Base-by-base conservation (phyloP, 768 basidiomycete species). In the Pleurotus citrinopileatus region DNA sequence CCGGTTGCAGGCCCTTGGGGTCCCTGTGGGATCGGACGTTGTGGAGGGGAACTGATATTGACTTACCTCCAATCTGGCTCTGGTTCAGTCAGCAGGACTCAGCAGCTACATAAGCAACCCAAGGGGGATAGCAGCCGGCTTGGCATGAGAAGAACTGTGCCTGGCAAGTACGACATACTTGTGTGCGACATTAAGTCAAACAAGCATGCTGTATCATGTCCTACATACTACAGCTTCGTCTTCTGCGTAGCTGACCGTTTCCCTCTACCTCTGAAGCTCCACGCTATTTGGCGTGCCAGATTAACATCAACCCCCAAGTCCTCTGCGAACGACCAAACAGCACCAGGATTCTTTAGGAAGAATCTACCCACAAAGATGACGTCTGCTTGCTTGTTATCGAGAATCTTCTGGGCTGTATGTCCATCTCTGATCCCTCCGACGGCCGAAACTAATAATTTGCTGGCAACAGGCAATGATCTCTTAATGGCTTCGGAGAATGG, bases 331-430 rank as follows among this genome's bases (percentile, higher is more conserved):
- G 70, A 60, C 75, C 75, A 76, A 2, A 79, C 76, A 2, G 67
- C 58, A 0, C 75, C 78, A 0, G 84, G 85, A 59, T 87, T 80
- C 69, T 80, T 82, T 65, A 79, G 77, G 71, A 87, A 86, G 50
- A 73, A 72, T 34, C 80, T 64, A 20, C 79, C 81, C 9, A 81
- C 73, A 42, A 77, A 57, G 3, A 88, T 68, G 3, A 80, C 78
- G 60, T 92, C 88, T 0, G 84, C 82, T 52, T 79, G 68, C 3
- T 75, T 83, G 12, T 76, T 65, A 48, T 85, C 76, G 3, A 91
- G 64, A 17, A 87, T 72, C 8, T 71, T 71, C 62, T 87, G 79
- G 0, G 85, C 84, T 23, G 82, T 70, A n/a, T 70, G 65, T 1
- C 81, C 81, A 13, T 72, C 70, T 0, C 73, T 80, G 58, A 90